A percentile compares a stretch with the other conserved stretches of the same genome.
These are phyloP conservation scores for Dentipellis sp. DNA, from an alignment of 768 basidiomycete genomes.

Conservation along the genomic window DNA sequence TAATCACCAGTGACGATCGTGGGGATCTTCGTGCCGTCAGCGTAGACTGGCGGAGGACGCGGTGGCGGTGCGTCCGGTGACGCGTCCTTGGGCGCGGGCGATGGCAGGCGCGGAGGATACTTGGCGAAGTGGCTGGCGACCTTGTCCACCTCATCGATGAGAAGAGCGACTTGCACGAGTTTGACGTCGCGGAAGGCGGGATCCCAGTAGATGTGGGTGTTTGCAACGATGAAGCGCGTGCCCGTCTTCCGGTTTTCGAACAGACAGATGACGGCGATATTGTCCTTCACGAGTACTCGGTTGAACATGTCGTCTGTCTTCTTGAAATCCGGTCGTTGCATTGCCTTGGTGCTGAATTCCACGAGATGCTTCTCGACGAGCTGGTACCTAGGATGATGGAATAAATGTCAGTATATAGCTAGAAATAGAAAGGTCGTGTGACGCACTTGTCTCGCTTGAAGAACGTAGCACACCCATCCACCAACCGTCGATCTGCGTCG, in stretches of 20 bases:
- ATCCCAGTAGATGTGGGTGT: constrained; percentile 92
- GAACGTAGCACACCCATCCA: constrained; percentile 97
- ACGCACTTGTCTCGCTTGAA: constrained; percentile 84
- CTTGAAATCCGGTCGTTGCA: constrained; percentile 90
- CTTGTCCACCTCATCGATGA: constrained; percentile 91
- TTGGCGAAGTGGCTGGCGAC: constrained; percentile 76
- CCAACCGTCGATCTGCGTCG: constrained; percentile 72
- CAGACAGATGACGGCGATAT: constrained; percentile 81
- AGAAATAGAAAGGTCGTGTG: neutral
- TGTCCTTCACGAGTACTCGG: constrained; percentile 89
- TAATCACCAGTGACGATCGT: constrained; percentile 90
- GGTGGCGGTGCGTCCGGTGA: constrained; percentile 27
- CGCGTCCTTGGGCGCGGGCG: constrained; percentile 20
- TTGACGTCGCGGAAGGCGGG: constrained; percentile 92
- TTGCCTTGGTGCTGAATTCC: constrained; percentile 88
- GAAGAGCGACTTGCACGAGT: constrained; percentile 87
- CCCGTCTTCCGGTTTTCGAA: constrained; percentile 85
- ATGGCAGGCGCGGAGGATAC: constrained; percentile 58
- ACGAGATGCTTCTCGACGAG: constrained; percentile 90
- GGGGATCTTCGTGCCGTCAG: constrained; percentile 85
- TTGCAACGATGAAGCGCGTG: constrained; percentile 80
- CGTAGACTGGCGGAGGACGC: constrained; percentile 58
- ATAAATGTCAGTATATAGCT: neutral
- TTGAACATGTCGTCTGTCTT: constrained; percentile 99
- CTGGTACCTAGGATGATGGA: constrained; percentile 51